Conservation (phyloP, 139 green algal species). For the Chlamydomonas urium region DNA sequence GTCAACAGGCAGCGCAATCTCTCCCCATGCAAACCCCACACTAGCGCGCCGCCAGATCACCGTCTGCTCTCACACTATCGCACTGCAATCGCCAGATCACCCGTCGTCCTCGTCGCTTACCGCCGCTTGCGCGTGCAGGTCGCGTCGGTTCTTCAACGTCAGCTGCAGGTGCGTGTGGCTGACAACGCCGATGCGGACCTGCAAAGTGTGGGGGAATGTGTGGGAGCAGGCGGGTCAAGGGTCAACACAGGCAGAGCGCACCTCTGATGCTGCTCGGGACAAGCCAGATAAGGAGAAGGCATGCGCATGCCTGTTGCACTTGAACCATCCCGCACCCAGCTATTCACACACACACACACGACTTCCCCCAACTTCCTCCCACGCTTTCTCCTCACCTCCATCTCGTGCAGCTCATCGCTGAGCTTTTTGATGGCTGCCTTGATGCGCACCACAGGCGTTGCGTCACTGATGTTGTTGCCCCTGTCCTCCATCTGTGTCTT, state of each 20-base stretch:
- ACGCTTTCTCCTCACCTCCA: constrained; percentile 60
- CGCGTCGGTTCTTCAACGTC: constrained; percentile 37
- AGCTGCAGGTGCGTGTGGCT: constrained; percentile 56
- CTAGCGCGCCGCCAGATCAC: too few species aligned
- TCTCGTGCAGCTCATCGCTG: constrained; percentile 57
- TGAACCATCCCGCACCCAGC: too few species aligned
- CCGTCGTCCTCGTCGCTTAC: constrained; percentile 32
- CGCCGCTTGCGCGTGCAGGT: constrained; percentile 27
- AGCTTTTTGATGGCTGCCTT: constrained; percentile 63
- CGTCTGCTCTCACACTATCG: too few species aligned
- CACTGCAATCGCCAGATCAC: not conserved
- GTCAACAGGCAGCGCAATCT: too few species aligned
- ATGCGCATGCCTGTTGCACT: too few species aligned
- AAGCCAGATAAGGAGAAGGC: too few species aligned
- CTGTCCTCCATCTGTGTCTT: constrained; percentile 65
- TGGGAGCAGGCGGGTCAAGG: not conserved
- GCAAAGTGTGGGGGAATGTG: constrained; percentile 2
- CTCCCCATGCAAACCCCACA: too few species aligned
- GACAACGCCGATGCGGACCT: constrained; percentile 49
- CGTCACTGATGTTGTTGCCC: constrained; percentile 71
- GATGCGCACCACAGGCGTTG: constrained; percentile 48
- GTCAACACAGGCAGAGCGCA: constrained; percentile 25
- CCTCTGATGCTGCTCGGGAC: too few species aligned
- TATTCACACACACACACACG: too few species aligned
- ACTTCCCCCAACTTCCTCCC: too few species aligned